A percentile compares a stretch with the other conserved stretches of the same genome.
Conservation (phyloP, 371 early-diverging fungal species). For the Sporodiniella umbellata region DNA sequence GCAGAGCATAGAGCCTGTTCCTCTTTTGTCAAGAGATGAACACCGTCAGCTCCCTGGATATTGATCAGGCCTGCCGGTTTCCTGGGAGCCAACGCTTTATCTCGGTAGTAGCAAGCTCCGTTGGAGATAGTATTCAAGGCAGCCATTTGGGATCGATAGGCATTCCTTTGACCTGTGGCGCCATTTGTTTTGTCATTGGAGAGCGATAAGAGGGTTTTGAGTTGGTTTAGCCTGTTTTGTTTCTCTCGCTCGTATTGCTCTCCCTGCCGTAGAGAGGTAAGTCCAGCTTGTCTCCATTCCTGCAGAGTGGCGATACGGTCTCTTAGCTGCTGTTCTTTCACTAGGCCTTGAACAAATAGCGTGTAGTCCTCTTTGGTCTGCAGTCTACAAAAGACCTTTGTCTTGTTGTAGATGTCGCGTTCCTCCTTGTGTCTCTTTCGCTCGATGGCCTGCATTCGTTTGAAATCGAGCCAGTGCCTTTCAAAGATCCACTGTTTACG, state of each 20-base stretch:
- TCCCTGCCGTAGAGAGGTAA: constrained; percentile 74
- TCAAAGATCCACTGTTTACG: constrained; percentile 88
- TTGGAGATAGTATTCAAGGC: constrained; percentile 13
- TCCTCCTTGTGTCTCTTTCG: constrained; percentile 84
- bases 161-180: constrained; percentile 12
- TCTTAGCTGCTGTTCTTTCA: constrained; percentile 71
- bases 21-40: constrained; percentile 77
- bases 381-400: constrained; percentile 87
- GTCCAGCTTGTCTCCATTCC: constrained; percentile 88
- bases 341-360: constrained; percentile 74
- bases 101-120: constrained; percentile 33
- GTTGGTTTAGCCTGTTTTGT: constrained; percentile 34
- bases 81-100: too few species aligned
- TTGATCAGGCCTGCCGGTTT: constrained; percentile 73
- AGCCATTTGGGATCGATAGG: constrained; percentile 25
- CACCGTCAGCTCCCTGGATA: constrained; percentile 79
- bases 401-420: constrained; percentile 71
- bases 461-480: constrained; percentile 81
- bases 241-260: constrained; percentile 69
- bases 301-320: constrained; percentile 81
- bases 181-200: constrained; percentile 35
- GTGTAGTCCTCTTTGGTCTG: constrained; percentile 84
- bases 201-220: constrained; percentile 37
- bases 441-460: constrained; percentile 75
- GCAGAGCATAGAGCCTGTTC: constrained; percentile 82